Conservation (phyloP, 2,329 filamentous ascomycete species). For the Epichloe hybrida region DNA sequence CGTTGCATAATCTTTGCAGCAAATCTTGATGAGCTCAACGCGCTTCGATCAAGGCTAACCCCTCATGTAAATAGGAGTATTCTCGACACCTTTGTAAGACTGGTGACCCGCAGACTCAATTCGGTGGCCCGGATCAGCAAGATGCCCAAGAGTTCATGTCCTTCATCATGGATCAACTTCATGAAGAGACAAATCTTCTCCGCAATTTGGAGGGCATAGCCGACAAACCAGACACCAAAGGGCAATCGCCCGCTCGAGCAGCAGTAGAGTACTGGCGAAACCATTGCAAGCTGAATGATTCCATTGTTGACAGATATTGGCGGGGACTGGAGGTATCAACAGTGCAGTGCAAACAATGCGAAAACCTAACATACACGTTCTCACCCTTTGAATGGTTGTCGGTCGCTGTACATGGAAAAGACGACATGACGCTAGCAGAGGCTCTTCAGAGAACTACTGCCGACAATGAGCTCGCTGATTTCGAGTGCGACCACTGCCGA, state of each 20-base stretch:
- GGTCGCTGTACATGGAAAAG: conserved; percentile 23
- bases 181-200: conserved; percentile 66
- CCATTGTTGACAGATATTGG: conserved; percentile 69
- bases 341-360: conserved; percentile 50
- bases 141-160: conserved; percentile 84
- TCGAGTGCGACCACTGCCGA: conserved; percentile 65
- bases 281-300: conserved; percentile 55
- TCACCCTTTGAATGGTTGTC: conserved; percentile 41
- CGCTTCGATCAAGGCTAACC: not conserved
- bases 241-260: conserved; percentile 33
- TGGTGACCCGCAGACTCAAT: conserved; percentile 26
- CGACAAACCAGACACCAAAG: conserved; percentile 19
- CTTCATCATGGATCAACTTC: conserved; percentile 67
- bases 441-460: conserved; percentile 58
- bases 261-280: conserved; percentile 61
- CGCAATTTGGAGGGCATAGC: conserved; percentile 27
- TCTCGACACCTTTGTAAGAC: conserved; percentile 24
- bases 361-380: conserved; percentile 33
- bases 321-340: conserved; percentile 62
- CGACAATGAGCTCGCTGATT: conserved; percentile 53
- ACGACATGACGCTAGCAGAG: conserved; percentile 34
- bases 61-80: conserved; percentile 35
- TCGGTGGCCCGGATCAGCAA: conserved; percentile 67
- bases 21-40: not conserved
- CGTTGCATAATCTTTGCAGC: conserved; percentile 11